These are phyloP conservation scores for Tolypocladium cylindrosporum DNA, from an alignment of 2,329 filamentous ascomycete genomes.

Conservation along the genomic window DNA sequence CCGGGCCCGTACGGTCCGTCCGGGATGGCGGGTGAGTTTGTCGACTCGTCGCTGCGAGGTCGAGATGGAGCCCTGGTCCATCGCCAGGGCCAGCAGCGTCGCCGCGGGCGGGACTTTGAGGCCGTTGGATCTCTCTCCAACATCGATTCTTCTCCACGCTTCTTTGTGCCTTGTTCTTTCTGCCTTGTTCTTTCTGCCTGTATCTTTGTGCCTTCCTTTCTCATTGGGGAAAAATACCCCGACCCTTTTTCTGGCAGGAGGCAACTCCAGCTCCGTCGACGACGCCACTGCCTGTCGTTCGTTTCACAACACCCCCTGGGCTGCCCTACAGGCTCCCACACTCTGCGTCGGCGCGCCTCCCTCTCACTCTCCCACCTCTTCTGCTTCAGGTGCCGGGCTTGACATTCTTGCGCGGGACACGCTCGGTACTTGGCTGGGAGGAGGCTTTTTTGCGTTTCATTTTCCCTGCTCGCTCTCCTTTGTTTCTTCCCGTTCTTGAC, in stretches of 20 bases:
- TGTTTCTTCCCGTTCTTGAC: constrained; percentile 10
- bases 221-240: not conserved
- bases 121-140: too few species aligned
- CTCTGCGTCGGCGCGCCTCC: not conserved
- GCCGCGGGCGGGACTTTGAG: too few species aligned
- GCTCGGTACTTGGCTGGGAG: not conserved
- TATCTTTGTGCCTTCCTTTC: not conserved
- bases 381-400: not conserved
- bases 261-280: not conserved
- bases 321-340: not conserved
- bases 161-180: too few species aligned
- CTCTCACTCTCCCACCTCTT: not conserved
- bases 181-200: too few species aligned
- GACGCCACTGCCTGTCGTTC: not conserved
- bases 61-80: too few species aligned
- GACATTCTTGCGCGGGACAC: not conserved
- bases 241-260: not conserved
- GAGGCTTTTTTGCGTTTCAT: not conserved
- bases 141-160: too few species aligned
- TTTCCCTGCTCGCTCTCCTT: not conserved
- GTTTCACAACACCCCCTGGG: not conserved
- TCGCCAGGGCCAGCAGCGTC: too few species aligned
- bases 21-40: too few species aligned
- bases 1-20: too few species aligned
- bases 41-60: too few species aligned